A percentile compares a stretch with the other conserved stretches of the same genome.
Conservation (phyloP, 495 filamentous ascomycete genomes). For the Viridothelium virens region DNA sequence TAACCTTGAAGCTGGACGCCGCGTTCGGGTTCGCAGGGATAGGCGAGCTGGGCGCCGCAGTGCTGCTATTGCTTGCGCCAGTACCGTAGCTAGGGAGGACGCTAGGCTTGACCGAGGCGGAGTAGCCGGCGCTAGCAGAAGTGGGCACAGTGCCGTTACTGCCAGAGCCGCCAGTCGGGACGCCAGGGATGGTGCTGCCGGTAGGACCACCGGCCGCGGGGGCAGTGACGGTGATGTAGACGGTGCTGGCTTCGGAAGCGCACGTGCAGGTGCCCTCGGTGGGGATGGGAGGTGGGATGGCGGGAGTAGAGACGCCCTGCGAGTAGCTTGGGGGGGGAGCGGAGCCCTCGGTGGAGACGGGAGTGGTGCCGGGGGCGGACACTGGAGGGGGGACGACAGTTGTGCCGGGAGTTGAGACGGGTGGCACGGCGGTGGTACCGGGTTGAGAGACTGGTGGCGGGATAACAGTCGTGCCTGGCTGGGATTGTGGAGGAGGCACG, state of each 20-base stretch:
- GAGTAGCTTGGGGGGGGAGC: not conserved
- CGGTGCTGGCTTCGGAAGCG: not conserved
- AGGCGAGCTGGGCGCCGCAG: not conserved
- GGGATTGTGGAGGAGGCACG: not conserved
- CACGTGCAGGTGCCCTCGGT: constrained; percentile 2
- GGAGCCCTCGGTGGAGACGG: not conserved
- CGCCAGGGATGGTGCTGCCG: not conserved
- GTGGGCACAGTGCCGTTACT: not conserved
- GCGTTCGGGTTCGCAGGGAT: not conserved
- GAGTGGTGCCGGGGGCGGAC: not conserved
- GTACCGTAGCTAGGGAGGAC: not conserved
- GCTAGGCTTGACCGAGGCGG: not conserved
- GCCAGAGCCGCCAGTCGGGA: not conserved
- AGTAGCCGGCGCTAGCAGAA: not conserved
- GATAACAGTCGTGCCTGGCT: not conserved
- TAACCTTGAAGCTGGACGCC: not conserved
- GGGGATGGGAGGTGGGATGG: not conserved
- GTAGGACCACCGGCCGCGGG: not conserved
- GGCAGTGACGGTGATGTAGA: constrained; percentile 6
- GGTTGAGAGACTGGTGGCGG: not conserved
- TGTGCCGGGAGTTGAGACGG: constrained; percentile 4
- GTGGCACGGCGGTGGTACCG: not conserved
- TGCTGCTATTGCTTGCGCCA: not conserved
- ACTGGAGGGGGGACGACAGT: constrained; percentile 4
- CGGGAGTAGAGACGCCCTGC: not conserved